A percentile compares a stretch with the other conserved stretches of the same genome.
These are phyloP conservation scores for Cinchona pubescens DNA, from an alignment of 257 asterid genomes.

Conservation along the genomic window DNA sequence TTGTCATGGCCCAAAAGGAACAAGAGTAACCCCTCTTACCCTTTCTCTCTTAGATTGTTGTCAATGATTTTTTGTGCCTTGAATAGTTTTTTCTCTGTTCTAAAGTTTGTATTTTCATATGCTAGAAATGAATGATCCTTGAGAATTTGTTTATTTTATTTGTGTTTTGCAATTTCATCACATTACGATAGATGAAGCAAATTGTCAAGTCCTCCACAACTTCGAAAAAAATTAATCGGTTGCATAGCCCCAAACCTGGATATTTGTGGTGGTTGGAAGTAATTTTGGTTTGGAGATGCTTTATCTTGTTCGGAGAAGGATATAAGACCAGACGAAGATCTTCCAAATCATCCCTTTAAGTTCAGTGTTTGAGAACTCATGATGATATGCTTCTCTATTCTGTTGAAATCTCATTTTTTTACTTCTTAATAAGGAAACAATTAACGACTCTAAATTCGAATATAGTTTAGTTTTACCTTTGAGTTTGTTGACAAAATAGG, in stretches of 20 bases:
- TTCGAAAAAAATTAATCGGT: not conserved
- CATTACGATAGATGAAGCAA: not conserved
- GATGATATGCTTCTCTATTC: not conserved
- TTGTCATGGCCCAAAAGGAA: conserved; percentile 57
- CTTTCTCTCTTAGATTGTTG: not conserved
- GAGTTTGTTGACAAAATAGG: not conserved
- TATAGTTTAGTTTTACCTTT: not conserved
- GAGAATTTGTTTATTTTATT: not conserved
- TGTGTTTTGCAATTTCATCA: not conserved
- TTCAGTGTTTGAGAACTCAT: not conserved
- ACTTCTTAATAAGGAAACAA: not conserved
- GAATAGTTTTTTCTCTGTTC: not conserved
- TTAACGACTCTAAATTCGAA: not conserved
- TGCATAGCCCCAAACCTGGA: not conserved
- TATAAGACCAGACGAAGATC: not conserved
- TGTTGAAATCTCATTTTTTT: not conserved
- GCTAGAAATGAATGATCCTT: not conserved
- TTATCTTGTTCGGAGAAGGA: conserved; percentile 1
- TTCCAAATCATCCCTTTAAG: not conserved
- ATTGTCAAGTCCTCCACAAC: not conserved
- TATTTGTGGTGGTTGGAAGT: not conserved
- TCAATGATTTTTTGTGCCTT: not conserved
- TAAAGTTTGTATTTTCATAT: not conserved
- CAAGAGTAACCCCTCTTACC: conserved; percentile 48
- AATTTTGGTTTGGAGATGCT: not conserved